Evolutionary conservation across 257 asterid genomes (phyloP), one percentile per base, ranked within the genome.

Genomic region (Nicotiana noctiflora): DNA sequence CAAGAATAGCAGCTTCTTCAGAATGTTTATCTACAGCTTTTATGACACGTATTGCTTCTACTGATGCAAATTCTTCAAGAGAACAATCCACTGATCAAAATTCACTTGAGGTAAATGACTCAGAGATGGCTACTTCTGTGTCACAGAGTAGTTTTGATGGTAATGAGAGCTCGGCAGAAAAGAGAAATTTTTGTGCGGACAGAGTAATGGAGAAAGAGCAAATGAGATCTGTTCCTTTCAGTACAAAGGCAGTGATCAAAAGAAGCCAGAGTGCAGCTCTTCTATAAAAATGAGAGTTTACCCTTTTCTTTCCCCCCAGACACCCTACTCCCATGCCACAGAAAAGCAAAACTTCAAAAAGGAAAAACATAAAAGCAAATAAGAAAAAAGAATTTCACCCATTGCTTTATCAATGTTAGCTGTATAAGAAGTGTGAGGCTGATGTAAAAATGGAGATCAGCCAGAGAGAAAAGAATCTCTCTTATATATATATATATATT

Each of bases 1-100:
- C 82, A 68, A 86, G 96, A 82, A 87, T 96, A 86, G 88, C 97
- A 19, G 90, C 60, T 21, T 72, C 78, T 12, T 44, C 49, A 1
- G 40, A 46, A 72, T 72, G 23, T 72, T 23, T 46, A 72, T 3
- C 60, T 46, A 44, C 37, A 6, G 12, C 34, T 70, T 40, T 53
- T n/a, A 40, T 40, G 11, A 10, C 19, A 37, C 5, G 29, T 37
- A 3, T 18, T 67, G 8, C 18, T 56, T 56, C 25, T 18, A 1
- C 10, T 8, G n/a, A 5, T 18, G 25, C 62, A 56, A 56, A 56
- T n/a, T 53, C 60, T 31, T 70, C 77, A 44, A n/a, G 63, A 57
- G 65, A 59, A 8, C 15, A 59, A 2, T 59, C 14, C 4, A 21
- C 31, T 59, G 27, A 59, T 21, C 65, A 59, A 59, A 19, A 59